Base-by-base conservation (phyloP, 371 early-diverging fungal genomes). In the Nosema muscidifuracis region DNA sequence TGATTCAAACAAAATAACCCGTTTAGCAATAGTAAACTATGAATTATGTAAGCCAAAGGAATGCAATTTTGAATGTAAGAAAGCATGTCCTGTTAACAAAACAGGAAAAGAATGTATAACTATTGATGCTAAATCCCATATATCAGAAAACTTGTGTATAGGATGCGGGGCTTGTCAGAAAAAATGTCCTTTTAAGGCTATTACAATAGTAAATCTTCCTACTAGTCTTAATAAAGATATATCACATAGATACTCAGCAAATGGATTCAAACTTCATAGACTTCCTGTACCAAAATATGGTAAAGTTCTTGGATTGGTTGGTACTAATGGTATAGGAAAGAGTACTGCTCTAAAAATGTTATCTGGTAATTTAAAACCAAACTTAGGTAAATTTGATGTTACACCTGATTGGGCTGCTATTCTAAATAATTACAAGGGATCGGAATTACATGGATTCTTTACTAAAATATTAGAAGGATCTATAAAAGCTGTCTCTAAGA, bases 21-120 rank as follows among this genome's bases (percentile, higher is more conserved):
- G 94, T 85, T 89, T 93, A 77, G 99, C 99, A 77, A 92, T 98
- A 82, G 91, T 98, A 83, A 89, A 86, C 76, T 80, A 85, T 43
- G 99, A 98, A 87, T 92, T 90, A 85, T 98, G 99, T 86, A 94
- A 94, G 84, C 99, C 99, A 47, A 93, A 94, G 85, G 92, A 96
- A 84, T 98, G 99, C 84, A 86, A 91, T 77, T 92, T 93, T 82
- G 99, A 98, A 85, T 98, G 99, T 86, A 92, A 88, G 82, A 87
- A 86, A 71, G 82, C 86, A 4, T 91, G 91, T 75, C 92, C 92
- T 44, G 90, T 92, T 30, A 90, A 90, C 67, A 82, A 89, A 47
- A 88, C 87, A 83, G 89, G 89, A 83, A 86, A 81, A 81, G 65
- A 69, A 20, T 80, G 65, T 71, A 79, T 84, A 16, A 53, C 6